Conservation (phyloP, 768 basidiomycete species). For the Suillus plorans region DNA sequence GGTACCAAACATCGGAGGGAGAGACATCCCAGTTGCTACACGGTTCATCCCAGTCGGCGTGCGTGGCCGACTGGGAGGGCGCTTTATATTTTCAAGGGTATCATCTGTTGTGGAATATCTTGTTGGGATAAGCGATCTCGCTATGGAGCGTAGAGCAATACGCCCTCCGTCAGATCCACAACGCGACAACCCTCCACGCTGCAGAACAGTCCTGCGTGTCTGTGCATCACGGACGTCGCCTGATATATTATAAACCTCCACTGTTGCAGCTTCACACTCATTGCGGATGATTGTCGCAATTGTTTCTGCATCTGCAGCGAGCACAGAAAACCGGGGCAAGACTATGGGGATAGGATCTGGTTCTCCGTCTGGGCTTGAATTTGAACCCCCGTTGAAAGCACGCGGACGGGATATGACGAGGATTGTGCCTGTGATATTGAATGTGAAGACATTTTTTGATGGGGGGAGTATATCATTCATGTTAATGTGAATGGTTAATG, state of each 20-base stretch:
- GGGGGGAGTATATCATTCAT: constrained; percentile 75
- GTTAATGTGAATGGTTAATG: constrained; percentile 69
- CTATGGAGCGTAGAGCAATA: constrained; percentile 48
- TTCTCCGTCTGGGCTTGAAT: constrained; percentile 24
- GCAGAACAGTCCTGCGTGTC: constrained; percentile 61
- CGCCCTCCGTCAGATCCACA: constrained; percentile 63
- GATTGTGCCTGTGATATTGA: constrained; percentile 65
- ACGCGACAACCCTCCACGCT: constrained; percentile 56
- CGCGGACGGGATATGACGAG: constrained; percentile 50
- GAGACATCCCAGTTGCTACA: constrained; percentile 10
- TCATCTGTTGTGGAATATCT: constrained; percentile 18
- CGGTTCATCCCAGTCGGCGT: constrained; percentile 20
- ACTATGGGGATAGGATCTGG: constrained; percentile 51
- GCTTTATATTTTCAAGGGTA: constrained; percentile 18
- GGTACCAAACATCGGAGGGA: constrained; percentile 25
- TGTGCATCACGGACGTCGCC: constrained; percentile 61
- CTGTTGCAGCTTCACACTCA: constrained; percentile 47
- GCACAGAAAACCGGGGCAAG: constrained; percentile 67
- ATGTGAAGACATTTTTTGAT: constrained; percentile 61
- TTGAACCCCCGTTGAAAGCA: constrained; percentile 22
- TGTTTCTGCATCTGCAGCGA: constrained; percentile 64
- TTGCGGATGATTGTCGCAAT: constrained; percentile 60
- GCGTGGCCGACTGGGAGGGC: constrained; percentile 20
- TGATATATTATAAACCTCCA: constrained; percentile 64
- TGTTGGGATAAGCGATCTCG: constrained; percentile 22